phyloP scores from a whole-genome alignment of 202 grass and related monocot genomes.

The Panicum virgatum region DNA sequence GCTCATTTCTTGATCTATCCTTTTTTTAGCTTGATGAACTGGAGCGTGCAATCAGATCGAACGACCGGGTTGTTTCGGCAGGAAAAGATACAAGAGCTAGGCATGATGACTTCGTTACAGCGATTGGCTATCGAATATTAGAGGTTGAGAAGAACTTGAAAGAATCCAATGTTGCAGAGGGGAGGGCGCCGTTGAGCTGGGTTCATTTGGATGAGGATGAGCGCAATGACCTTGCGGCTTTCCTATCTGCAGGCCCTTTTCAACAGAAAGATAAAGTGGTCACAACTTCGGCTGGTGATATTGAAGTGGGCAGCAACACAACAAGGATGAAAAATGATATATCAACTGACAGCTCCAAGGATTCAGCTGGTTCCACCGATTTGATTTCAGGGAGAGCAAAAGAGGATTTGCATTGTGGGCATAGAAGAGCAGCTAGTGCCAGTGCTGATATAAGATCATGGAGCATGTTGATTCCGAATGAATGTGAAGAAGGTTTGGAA shows the following conservation, averaged over 20 bases:
- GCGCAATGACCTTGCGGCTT: conserved; percentile 71
- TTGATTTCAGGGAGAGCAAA: conserved; percentile 36
- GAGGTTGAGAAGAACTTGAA: conserved; percentile 68
- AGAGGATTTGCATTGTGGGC: conserved; percentile 36
- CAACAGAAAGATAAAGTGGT: conserved; percentile 50
- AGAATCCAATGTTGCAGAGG: conserved; percentile 49
- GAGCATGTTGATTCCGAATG: conserved; percentile 60
- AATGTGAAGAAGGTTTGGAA: conserved; percentile 47
- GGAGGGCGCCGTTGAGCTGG: conserved; percentile 44
- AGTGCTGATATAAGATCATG: conserved; percentile 69
- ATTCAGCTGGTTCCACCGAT: conserved; percentile 48
- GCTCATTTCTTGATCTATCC: background rate
- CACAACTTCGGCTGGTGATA: conserved; percentile 42
- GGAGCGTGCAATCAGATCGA: conserved; percentile 58
- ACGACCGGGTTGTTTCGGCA: conserved; percentile 41
- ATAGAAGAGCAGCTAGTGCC: conserved; percentile 67
- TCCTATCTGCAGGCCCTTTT: conserved; percentile 53
- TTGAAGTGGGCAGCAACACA: conserved; percentile 50
- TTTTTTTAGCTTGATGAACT: conserved; percentile 83
- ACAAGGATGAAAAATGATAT: conserved; percentile 50
- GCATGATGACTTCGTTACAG: conserved; percentile 63
- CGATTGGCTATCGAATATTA: conserved; percentile 68
- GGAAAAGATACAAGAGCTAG: conserved; percentile 72
- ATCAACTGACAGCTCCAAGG: conserved; percentile 55
- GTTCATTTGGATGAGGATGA: conserved; percentile 76